Conservation (phyloP, 139 green algal species). For the Spirogloea muscicola region DNA sequence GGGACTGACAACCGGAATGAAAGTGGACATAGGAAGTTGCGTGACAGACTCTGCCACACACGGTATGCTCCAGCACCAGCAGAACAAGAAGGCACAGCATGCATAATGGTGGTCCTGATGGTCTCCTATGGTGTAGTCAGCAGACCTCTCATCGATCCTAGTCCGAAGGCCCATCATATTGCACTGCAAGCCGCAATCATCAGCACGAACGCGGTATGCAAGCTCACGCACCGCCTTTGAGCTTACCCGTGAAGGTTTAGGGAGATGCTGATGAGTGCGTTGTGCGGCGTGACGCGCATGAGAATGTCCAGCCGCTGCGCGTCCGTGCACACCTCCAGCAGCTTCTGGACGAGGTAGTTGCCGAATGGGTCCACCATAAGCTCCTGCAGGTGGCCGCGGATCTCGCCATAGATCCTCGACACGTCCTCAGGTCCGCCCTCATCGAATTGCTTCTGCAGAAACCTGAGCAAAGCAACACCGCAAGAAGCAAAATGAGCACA, state of each 20-base stretch:
- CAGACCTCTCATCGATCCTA: too few relatives aligned
- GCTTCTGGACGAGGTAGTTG: slow-evolving; percentile 99
- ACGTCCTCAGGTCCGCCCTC: slow-evolving; percentile 76
- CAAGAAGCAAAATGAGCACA: not conserved
- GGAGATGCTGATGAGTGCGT: slow-evolving; percentile 76
- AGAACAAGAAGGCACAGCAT: too few relatives aligned
- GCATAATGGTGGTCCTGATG: too few relatives aligned
- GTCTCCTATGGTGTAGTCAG: too few relatives aligned
- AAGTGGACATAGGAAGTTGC: too few relatives aligned
- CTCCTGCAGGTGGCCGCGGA: slow-evolving; percentile 75
- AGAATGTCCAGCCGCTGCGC: slow-evolving; percentile 81
- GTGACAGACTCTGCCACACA: too few relatives aligned
- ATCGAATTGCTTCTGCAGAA: slow-evolving; percentile 97
- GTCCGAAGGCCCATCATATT: too few relatives aligned
- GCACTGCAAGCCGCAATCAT: too few relatives aligned
- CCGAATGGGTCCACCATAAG: slow-evolving; percentile 99
- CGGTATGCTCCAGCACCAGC: too few relatives aligned
- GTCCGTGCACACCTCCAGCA: slow-evolving; percentile 89
- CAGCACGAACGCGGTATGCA: too few relatives aligned
- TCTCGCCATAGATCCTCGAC: slow-evolving; percentile 54
- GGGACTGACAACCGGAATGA: too few relatives aligned
- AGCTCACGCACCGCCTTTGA: too few relatives aligned
- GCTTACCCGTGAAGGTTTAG: slow-evolving; percentile 77
- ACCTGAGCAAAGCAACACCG: slow-evolving; percentile 48
- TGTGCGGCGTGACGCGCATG: slow-evolving; percentile 63